Conservation (phyloP, 305 asterid species). For the Lippia alba region DNA sequence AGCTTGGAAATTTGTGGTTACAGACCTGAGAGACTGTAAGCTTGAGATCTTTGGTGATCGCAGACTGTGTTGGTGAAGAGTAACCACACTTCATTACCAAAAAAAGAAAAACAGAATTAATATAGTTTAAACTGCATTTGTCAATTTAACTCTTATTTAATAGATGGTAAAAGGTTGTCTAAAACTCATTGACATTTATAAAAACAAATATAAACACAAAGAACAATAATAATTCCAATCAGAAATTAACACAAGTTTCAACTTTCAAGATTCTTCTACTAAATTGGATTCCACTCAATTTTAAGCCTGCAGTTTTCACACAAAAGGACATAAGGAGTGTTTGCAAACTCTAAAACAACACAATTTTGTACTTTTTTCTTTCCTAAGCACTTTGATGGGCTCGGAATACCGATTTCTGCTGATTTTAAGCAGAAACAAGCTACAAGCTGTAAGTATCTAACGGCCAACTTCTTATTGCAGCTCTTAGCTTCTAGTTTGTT, state of each 20-base stretch:
- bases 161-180: not conserved
- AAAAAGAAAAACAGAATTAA: slow-evolving; percentile 27
- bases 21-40: slow-evolving; percentile 88
- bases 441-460: too few relatives aligned
- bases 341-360: too few relatives aligned
- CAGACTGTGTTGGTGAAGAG: slow-evolving; percentile 87
- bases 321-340: not conserved
- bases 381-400: not conserved
- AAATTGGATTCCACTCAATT: not conserved
- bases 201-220: slow-evolving; percentile 3
- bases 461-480: too few relatives aligned
- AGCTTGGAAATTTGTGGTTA: slow-evolving; percentile 19
- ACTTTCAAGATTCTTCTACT: slow-evolving; percentile 15
- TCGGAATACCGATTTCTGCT: too few relatives aligned
- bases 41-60: slow-evolving; percentile 62
- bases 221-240: not conserved
- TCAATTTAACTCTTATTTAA: slow-evolving; percentile 2
- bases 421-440: too few relatives aligned
- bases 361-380: not conserved
- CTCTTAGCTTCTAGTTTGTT: too few relatives aligned
- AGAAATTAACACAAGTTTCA: slow-evolving; percentile 10
- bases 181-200: slow-evolving; percentile 3
- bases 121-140: slow-evolving; percentile 12
- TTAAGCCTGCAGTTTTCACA: not conserved
- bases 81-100: slow-evolving; percentile 68